Base-by-base conservation (phyloP, 2,329 filamentous ascomycete genomes). In the Camptophora hylomeconis region DNA sequence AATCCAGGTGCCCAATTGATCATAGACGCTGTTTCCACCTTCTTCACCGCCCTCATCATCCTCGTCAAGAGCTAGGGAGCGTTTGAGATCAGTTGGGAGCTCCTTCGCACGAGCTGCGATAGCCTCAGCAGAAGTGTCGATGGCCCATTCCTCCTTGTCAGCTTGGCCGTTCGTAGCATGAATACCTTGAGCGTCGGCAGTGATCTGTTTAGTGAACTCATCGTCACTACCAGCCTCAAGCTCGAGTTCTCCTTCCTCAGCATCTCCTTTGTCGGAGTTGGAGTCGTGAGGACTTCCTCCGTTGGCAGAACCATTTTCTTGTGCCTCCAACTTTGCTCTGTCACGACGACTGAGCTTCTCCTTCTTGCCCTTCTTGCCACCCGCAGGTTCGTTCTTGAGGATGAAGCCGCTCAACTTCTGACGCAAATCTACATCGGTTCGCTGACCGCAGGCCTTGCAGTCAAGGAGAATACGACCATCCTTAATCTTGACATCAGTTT, bases 331-430 rank as follows among this genome's bases (percentile, higher is more conserved):
- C 65, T 83, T 87, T 45, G 86, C 84, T 58, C 80, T 84, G 54
- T 62, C 60, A 32, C 59, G 56, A 37, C 84, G 83, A 50, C 82
- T 80, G 56, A 89, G 89, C 66, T 89, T 92, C 58, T 80, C 81
- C 32, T 83, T 79, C 69, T 93, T 95, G 67, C 94, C 83, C 63
- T 92, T 93, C 72, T 94, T 94, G 20, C 73, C 72, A 59, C 83
- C 83, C 67, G 92, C 92, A 47, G 82, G 78, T 57, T 83, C 77
- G 54, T 89, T 92, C 72, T 95, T 95, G 54, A 95, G 63, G 54
- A 98, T 94, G 67, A 93, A 98, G 39, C 82, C 81, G 58, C 81
- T 92, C 43, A 98, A 76, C 70, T 98, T 98, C 57, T 92, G 75
- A 52, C 86, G 83, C 43, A 86, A 68, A 50, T 95, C 87, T 32